Evolutionary conservation across 495 filamentous ascomycete species (phyloP).

Genomic region (Hypoxylon cercidicola): DNA sequence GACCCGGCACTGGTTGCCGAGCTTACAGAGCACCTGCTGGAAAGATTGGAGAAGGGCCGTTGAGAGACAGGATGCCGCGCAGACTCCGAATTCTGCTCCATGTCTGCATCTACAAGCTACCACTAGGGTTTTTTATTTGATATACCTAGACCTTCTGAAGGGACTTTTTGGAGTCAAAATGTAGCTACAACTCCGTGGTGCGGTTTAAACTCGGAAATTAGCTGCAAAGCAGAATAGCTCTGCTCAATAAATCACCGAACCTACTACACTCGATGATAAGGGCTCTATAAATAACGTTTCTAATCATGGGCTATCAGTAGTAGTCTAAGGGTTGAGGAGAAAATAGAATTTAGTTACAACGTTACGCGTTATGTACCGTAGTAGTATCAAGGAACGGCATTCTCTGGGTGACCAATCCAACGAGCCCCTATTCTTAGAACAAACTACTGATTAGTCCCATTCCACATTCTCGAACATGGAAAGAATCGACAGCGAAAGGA

Average conservation of each 20-base stretch:
- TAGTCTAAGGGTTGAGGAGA: background rate
- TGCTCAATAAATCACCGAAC: background rate
- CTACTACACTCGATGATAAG: background rate
- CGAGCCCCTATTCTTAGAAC: constrained; percentile 2
- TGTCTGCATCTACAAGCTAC: background rate
- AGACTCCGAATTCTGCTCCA: background rate
- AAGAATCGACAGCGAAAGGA: too few relatives aligned
- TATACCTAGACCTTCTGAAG: too few relatives aligned
- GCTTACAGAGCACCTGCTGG: constrained; percentile 56
- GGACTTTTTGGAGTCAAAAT: too few relatives aligned
- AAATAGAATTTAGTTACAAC: background rate
- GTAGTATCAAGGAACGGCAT: constrained; percentile 1
- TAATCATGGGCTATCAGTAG: background rate
- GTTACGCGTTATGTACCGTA: background rate
- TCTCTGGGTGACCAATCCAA: background rate
- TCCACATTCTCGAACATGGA: background rate
- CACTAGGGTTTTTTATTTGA: too few relatives aligned
- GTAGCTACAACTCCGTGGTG: too few relatives aligned
- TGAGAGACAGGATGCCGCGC: background rate
- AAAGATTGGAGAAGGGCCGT: background rate
- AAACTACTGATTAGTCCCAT: background rate
- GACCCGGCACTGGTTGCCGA: constrained; percentile 65
- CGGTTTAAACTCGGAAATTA: background rate
- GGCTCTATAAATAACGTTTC: constrained; percentile 1
- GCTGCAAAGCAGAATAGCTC: background rate